These are phyloP conservation scores for Coemansia sp. DNA, from an alignment of 192 early-diverging fungal genomes.

Conservation along the genomic window DNA sequence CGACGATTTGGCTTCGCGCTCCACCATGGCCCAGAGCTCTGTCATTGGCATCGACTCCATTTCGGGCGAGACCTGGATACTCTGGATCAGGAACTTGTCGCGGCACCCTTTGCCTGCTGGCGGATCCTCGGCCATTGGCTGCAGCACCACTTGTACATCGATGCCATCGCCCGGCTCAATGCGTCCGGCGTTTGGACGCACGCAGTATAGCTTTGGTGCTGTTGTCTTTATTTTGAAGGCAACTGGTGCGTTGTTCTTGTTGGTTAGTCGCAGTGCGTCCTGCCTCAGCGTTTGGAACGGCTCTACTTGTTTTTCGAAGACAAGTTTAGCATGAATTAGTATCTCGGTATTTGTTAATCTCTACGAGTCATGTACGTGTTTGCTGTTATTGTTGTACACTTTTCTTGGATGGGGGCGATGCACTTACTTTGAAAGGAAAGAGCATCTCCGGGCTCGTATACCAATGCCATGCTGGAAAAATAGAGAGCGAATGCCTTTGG, in stretches of 20 bases:
- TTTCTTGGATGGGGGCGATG: background rate
- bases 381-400: too few relatives aligned
- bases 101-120: slow-evolving; percentile 79
- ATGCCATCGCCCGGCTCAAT: slow-evolving; percentile 66
- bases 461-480: slow-evolving; percentile 56
- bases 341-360: too few relatives aligned
- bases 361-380: too few relatives aligned
- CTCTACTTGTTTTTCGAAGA: slow-evolving; percentile 35
- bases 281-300: slow-evolving; percentile 65
- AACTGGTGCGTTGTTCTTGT: slow-evolving; percentile 65
- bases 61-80: slow-evolving; percentile 72
- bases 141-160: slow-evolving; percentile 86
- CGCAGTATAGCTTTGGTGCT: slow-evolving; percentile 96
- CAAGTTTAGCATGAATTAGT: background rate
- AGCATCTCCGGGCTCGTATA: slow-evolving; percentile 59
- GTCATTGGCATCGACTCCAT: slow-evolving; percentile 61
- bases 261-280: slow-evolving; percentile 60
- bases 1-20: slow-evolving; percentile 59
- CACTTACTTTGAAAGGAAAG: slow-evolving; percentile 64
- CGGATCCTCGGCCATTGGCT: slow-evolving; percentile 84
- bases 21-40: slow-evolving; percentile 73
- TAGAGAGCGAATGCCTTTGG: background rate
- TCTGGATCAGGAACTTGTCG: slow-evolving; percentile 97
- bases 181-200: slow-evolving; percentile 87
- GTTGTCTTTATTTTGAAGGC: slow-evolving; percentile 99